These are phyloP conservation scores for Macrocybe gigantea DNA, from an alignment of 768 basidiomycete genomes.

Conservation along the genomic window DNA sequence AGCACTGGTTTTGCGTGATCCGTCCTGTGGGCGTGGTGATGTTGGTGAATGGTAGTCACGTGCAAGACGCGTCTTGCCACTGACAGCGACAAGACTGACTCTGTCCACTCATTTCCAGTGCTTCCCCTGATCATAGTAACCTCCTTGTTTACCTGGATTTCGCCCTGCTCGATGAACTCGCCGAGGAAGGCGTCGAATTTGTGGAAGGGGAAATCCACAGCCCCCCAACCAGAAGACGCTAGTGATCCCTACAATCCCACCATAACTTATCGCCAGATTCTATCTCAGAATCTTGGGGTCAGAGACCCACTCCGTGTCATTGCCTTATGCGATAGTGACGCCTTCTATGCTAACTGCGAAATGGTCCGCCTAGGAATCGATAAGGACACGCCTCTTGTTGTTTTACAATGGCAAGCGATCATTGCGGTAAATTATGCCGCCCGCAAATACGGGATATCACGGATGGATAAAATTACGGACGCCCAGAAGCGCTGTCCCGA, in stretches of 20 bases:
- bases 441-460: constrained; percentile 86
- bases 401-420: constrained; percentile 81
- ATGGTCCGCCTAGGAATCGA: constrained; percentile 68
- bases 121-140: too few species aligned
- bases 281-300: constrained; percentile 61
- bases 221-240: constrained; percentile 38
- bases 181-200: constrained; percentile 5
- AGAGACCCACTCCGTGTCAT: constrained; percentile 78
- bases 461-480: constrained; percentile 78
- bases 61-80: not conserved
- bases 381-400: constrained; percentile 64
- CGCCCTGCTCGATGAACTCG: too few species aligned
- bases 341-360: constrained; percentile 84
- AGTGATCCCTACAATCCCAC: constrained; percentile 48
- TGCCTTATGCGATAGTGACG: constrained; percentile 88
- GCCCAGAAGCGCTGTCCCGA: constrained; percentile 84
- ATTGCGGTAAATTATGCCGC: constrained; percentile 98
- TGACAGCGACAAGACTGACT: too few species aligned
- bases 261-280: constrained; percentile 78
- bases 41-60: too few species aligned
- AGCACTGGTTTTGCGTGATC: not conserved
- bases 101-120: not conserved
- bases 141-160: too few species aligned
- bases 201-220: constrained; percentile 60
- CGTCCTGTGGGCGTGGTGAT: too few species aligned